Evolutionary conservation across 306 rosid genomes (phyloP), one percentile per base, ranked within the genome.

Genomic region (Quillaja saponaria): DNA sequence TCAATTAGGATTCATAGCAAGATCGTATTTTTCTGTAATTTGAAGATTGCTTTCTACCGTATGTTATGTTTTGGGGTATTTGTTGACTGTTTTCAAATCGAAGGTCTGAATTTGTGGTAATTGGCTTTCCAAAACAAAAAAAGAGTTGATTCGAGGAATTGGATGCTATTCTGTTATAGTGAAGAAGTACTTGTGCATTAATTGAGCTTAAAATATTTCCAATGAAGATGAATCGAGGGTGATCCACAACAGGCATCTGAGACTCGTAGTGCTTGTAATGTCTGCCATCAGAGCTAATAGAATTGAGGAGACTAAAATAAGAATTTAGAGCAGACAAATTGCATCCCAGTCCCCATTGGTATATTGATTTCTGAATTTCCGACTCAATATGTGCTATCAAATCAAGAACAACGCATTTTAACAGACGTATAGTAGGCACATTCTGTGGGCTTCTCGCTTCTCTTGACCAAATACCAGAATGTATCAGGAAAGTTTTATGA

Each of bases 231-330:
- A 25, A 44, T 16, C 7, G 33, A 1, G 31, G 11, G 64, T 21
- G 51, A 40, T 44, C 33, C 41, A 0, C 19, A n/a, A 40, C 7
- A 41, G 20, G 51, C 51, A 25, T 40, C 16, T 17, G 12, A 28
- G 49, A 6, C 18, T 35, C 49, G 0, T 41, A 10, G 52, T n/a
- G 34, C 54, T 44, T 21, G 47, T 12, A 34, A 35, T 46, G 5
- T 10, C 19, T 7, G 45, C 52, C 64, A 41, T 58, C 64, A n/a
- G 13, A 58, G 28, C 7, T 5, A 58, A 20, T 58, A 10, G 18
- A 38, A 10, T 57, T 57, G 48, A 19, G 17, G 44, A 28, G 15
- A 61, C 6, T 13, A 21, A 8, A 28, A 25, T 3, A 2, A 14
- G 59, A 55, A 34, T 10, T n/a, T 34, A 10, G 14, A 39, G 14